Evolutionary conservation across 2,329 filamentous ascomycete species (phyloP).

Genomic region (Falciphora oryzae): DNA sequence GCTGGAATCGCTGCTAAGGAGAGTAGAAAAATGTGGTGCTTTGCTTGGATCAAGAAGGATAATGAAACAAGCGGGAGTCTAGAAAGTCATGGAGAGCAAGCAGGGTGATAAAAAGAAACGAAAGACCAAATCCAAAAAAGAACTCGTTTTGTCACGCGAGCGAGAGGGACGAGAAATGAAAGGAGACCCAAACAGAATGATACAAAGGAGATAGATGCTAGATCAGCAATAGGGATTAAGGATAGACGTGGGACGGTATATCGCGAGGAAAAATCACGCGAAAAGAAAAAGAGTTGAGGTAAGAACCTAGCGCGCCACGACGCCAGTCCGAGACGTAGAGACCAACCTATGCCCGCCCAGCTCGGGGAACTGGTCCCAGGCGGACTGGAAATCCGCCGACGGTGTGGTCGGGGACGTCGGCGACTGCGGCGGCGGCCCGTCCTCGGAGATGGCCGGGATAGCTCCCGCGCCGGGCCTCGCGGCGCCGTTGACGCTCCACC

Average conservation of each 20-base stretch:
- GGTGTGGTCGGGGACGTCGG: too few relatives aligned
- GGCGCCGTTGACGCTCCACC: background rate
- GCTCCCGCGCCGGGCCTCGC: too few relatives aligned
- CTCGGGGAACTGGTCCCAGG: constrained; percentile 7
- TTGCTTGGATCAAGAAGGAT: too few relatives aligned
- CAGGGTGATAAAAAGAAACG: too few relatives aligned
- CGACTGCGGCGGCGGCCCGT: background rate
- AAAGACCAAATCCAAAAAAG: too few relatives aligned
- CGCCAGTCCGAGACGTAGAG: too few relatives aligned
- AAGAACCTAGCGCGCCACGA: background rate
- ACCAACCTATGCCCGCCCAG: background rate
- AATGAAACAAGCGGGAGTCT: too few relatives aligned
- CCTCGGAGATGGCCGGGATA: background rate
- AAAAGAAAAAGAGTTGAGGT: background rate
- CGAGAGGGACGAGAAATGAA: too few relatives aligned
- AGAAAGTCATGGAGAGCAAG: too few relatives aligned
- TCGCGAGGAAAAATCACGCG: background rate
- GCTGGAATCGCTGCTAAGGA: background rate
- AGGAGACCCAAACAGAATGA: background rate
- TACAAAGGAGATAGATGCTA: background rate
- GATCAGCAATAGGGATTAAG: background rate
- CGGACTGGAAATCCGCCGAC: background rate
- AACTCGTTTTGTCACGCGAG: too few relatives aligned
- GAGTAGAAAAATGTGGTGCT: too few relatives aligned
- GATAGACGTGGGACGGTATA: background rate